Evolutionary conservation across 2,329 filamentous ascomycete genomes (phyloP).

Genomic region (Arthrobotrys iridis): DNA sequence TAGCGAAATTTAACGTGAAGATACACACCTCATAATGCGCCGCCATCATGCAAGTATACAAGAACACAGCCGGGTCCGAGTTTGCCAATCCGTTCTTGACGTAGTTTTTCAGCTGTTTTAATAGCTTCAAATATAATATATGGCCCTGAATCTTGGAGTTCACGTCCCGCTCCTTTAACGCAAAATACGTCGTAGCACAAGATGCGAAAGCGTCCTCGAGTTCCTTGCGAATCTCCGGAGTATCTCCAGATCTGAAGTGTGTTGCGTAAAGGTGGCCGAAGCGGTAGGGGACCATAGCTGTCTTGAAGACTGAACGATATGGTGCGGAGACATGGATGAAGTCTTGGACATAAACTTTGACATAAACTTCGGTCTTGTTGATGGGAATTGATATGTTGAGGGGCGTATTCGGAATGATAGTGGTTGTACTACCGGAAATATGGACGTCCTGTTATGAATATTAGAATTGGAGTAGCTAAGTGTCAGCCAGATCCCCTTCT

Average conservation of each 20-base stretch:
- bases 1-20: neutral
- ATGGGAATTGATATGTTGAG: constrained; percentile 41
- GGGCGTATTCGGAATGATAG: constrained; percentile 14
- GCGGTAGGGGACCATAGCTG: constrained; percentile 48
- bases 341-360: constrained; percentile 49
- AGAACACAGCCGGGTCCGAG: constrained; percentile 48
- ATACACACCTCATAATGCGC: constrained; percentile 48
- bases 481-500: neutral
- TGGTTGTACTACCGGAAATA: neutral
- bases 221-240: constrained; percentile 44
- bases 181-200: constrained; percentile 50
- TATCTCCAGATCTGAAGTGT: constrained; percentile 48
- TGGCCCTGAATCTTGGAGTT: constrained; percentile 50
- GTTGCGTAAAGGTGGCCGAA: constrained; percentile 49
- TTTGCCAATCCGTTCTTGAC: constrained; percentile 50
- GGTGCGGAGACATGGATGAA: constrained; percentile 53
- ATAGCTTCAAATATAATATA: constrained; percentile 40
- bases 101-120: constrained; percentile 46
- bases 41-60: constrained; percentile 53
- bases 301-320: constrained; percentile 42
- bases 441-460: neutral
- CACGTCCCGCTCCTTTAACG: constrained; percentile 40
- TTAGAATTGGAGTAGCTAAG: neutral
- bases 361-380: constrained; percentile 40
- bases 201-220: constrained; percentile 46